Conservation (phyloP, 2,329 filamentous ascomycete species). For the Neonectria sp. region DNA sequence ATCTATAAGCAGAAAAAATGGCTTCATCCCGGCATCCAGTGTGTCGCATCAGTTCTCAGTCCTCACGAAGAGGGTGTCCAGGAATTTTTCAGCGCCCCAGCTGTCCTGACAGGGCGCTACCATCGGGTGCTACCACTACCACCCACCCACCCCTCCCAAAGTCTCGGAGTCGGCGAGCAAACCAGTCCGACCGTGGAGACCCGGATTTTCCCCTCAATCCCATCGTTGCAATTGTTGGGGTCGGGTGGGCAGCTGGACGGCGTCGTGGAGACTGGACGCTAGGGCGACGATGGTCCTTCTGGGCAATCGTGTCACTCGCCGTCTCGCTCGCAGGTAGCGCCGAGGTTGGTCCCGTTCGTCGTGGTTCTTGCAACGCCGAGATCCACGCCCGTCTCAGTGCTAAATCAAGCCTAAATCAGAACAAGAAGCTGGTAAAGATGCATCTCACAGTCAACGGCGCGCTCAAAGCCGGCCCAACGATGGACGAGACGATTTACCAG, state of each 20-base stretch:
- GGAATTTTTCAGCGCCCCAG: slow-evolving; percentile 4
- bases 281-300: background rate
- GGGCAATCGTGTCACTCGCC: background rate
- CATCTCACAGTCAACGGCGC: background rate
- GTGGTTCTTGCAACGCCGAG: slow-evolving; percentile 2
- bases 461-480: background rate
- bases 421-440: background rate
- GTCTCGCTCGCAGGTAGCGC: slow-evolving; percentile 10
- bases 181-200: background rate
- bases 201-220: slow-evolving; percentile 24
- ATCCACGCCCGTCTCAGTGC: background rate
- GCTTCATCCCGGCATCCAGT: background rate
- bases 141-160: background rate
- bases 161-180: slow-evolving; percentile 31
- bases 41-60: background rate
- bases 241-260: background rate
- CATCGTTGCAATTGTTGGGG: slow-evolving; percentile 8
- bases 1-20: background rate
- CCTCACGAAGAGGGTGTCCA: background rate
- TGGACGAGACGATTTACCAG: background rate
- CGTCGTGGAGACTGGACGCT: background rate
- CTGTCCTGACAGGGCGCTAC: slow-evolving; percentile 1
- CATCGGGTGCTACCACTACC: slow-evolving; percentile 6
- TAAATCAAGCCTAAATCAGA: background rate
- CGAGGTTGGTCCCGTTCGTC: slow-evolving; percentile 18